Base-by-base conservation (phyloP, 2,329 filamentous ascomycete genomes). In the Sclerotinia subarctica region DNA sequence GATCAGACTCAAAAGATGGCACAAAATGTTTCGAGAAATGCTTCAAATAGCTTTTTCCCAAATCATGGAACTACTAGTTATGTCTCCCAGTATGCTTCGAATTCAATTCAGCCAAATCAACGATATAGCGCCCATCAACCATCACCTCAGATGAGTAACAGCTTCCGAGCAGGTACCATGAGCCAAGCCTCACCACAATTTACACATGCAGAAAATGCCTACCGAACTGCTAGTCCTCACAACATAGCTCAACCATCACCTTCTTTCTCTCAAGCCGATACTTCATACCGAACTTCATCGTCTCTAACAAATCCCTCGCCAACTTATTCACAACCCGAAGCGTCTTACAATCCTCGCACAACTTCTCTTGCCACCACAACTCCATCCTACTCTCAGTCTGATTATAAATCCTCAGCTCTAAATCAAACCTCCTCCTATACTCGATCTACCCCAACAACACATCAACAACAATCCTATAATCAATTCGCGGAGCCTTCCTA, bases 201-300 rank as follows among this genome's bases (percentile, higher is more conserved):
- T 32, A 70, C 74, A 26, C 74, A 74, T 56, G 67, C 71, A 38
- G 75, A 77, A 56, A 75, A 71, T 58, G 64, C 73, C 21, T 77
- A 75, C 58, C 70, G 76, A 59, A 74, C 75, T 32, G 69, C 74
- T n/a, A 75, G 72, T 69, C 74, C 75, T 38, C 75, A 76, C 42
- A 71, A 68, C 15, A 71, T 76, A 29, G 51, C 74, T 24, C 75
- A 77, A 38, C 68, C 75, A 15, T 75, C 75, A 4, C 73, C 75
- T 10, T 73, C 74, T 2, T 76, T 74, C 64, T 71, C 73, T 29
- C 75, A 75, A 42, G 66, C 72, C 11, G 71, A 74, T 32, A 72
- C 68, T 13, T 71, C 69, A 24, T 75, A 72, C 68, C 70, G 74
- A 64, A 70, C 71, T 21, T 66, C 68, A 29, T 75, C 68, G 29